Evolutionary conservation across 108 stramenopile genomes (phyloP), one percentile per base, ranked within the genome.

Genomic region (Cyclotella atomus): DNA sequence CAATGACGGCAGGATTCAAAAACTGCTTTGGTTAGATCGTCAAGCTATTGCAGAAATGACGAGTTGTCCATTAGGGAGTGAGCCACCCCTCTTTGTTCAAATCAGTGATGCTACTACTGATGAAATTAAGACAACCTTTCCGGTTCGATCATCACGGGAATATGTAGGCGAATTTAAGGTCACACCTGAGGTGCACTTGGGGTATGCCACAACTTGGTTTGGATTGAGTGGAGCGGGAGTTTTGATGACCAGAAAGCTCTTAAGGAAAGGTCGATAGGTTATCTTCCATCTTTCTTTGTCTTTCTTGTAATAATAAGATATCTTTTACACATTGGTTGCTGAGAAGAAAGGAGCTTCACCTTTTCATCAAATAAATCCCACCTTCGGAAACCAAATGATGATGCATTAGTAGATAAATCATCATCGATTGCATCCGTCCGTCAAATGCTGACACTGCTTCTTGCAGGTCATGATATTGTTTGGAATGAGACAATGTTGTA

Each of bases 121-220:
- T 9, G 3, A 6, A 3, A 33, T 12, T 23, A 36, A 14, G 24
- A 30, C 45, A 23, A 63, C 8, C 21, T 79, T 34, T 49, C 81
- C 81, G 2, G 81, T 59, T 1, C 63, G 61, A 66, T 47, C 81
- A 2, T 45, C 85, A n/a, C 59, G 68, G 24, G 82, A 84, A 23
- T 64, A 77, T 1, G 79, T 92, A 28, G 89, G 88, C n/a, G 88
- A 91, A 59, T 92, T 91, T 80, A 89, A 89, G 73, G 84, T 85
- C 2, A 90, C 88, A 0, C 95, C 95, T 5, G 76, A 76, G 0
- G 71, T 89, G 43, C 95, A 95, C 65, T 88, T 79, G 15, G 95
- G 91, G 29, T 95, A 95, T 81, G 95, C 95, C 8, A 68, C 75
- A 19, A 95, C 95, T 0, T 95, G 95, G 95, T 95, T 86, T 82